A percentile compares a stretch with the other conserved stretches of the same genome.
phyloP scores from a whole-genome alignment of 1,284 basidiomycete genomes.

The Ganoderma sp. region DNA sequence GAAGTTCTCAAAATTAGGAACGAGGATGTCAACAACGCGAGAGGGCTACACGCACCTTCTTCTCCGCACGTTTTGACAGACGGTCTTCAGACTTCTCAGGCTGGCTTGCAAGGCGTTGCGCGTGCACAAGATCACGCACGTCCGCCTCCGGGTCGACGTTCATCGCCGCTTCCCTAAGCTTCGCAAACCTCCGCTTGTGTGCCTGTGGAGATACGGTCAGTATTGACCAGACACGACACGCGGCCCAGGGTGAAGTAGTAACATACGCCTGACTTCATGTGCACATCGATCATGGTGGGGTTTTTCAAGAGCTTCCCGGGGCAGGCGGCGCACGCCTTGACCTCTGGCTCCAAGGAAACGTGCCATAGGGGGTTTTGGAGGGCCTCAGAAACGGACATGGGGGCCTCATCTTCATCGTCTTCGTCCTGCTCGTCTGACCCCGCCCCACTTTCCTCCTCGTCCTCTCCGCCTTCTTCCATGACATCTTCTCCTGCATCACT shows the following conservation, averaged over 20 bases:
- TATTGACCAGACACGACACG: background rate
- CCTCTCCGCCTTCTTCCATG: slow-evolving; percentile 36
- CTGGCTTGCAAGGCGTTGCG: slow-evolving; percentile 29
- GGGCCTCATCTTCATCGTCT: slow-evolving; percentile 44
- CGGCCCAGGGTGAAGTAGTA: slow-evolving; percentile 20
- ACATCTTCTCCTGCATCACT: slow-evolving; percentile 37
- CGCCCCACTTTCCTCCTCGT: slow-evolving; percentile 39
- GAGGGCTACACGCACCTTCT: slow-evolving; percentile 49
- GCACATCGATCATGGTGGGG: slow-evolving; percentile 61
- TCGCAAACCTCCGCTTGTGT: slow-evolving; percentile 63
- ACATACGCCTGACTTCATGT: slow-evolving; percentile 73
- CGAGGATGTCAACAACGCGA: background rate
- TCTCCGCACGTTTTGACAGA: slow-evolving; percentile 61
- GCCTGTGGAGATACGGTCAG: slow-evolving; percentile 46
- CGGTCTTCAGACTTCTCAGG: slow-evolving; percentile 18
- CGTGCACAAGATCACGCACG: slow-evolving; percentile 54
- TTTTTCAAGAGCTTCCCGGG: slow-evolving; percentile 78
- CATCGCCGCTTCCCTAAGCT: slow-evolving; percentile 51
- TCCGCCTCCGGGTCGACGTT: slow-evolving; percentile 48
- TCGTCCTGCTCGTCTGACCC: slow-evolving; percentile 41
- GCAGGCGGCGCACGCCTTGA: slow-evolving; percentile 72
- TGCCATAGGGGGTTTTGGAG: slow-evolving; percentile 69
- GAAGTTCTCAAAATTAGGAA: background rate
- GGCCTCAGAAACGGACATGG: slow-evolving; percentile 65
- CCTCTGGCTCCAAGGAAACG: slow-evolving; percentile 56